Base-by-base conservation (phyloP, 257 asterid species). In the Leonotis leonurus region DNA sequence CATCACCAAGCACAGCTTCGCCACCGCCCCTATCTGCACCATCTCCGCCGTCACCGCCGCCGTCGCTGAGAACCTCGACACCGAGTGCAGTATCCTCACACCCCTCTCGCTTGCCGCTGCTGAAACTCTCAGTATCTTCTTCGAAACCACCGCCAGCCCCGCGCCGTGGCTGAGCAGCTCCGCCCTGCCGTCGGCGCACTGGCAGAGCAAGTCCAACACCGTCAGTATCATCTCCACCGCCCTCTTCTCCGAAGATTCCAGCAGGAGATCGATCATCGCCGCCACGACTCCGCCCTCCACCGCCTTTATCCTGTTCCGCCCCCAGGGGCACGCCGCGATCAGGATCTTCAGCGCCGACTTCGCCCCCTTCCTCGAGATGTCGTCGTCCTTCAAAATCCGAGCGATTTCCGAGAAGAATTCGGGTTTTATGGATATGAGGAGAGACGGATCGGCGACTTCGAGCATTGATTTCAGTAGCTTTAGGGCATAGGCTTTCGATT, bases 181-280 rank as follows among this genome's bases (percentile, higher is more conserved):
- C 0, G 95, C 85, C 51, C 98, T 66, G 2, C 98, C 98, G 44
- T 91, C 98, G 0, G 98, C 95, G 56, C 90, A 82, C 64, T 80
- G 95, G 79, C 95, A 86, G 1, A 88, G 62, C 43, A 64, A 55
- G 29, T 91, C 98, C 55, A 91, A 3, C 24, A 80, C 64, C 8
- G 40, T 37, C 10, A 91, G 18, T 1, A 74, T 41, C 84, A 83
- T 72, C 73, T 91, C 98, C 0, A 71, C 67, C 1, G 25, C 43
- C 60, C 97, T 48, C 27, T 70, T 84, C 0, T 91, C 87, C 0
- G 54, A 3, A 1, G 77, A 51, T 2, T 84, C 85, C 3, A 88
- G 81, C 0, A 91, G 73, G 0, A 78, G 83, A 3, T 91, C 88
- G 11, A 91, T 62, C 40, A 83, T 13, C 1, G 74, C 18, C 0